A percentile compares a stretch with the other conserved stretches of the same genome.
phyloP scores from a whole-genome alignment of 2,329 filamentous ascomycete genomes.

The Parasarocladium wereldwijsianum region DNA sequence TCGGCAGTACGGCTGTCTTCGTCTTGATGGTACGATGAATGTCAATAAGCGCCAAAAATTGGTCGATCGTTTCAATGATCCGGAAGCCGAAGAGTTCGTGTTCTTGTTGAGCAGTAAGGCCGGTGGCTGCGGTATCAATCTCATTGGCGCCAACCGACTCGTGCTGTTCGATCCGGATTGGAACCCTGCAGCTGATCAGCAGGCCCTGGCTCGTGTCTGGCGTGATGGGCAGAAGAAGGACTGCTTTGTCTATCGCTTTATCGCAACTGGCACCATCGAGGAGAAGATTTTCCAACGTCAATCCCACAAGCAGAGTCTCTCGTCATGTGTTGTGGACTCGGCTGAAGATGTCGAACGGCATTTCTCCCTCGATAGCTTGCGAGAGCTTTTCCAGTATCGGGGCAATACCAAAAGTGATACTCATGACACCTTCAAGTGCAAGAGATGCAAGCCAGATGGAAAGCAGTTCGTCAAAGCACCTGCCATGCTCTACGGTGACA shows the following conservation, averaged over 20 bases:
- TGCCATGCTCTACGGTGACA: slow-evolving; percentile 94
- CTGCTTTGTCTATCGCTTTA: slow-evolving; percentile 99
- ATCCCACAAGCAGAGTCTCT: slow-evolving; percentile 93
- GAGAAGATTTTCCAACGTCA: slow-evolving; percentile 99
- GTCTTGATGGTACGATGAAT: slow-evolving; percentile 94
- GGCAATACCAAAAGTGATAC: slow-evolving; percentile 79
- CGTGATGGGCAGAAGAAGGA: slow-evolving; percentile 98
- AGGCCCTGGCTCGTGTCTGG: slow-evolving; percentile 94
- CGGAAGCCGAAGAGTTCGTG: slow-evolving; percentile 76
- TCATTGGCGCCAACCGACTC: slow-evolving; percentile 87
- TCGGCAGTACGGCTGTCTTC: slow-evolving; percentile 70
- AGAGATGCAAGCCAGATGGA: slow-evolving; percentile 79
- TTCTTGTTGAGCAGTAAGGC: slow-evolving; percentile 96
- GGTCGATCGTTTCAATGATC: slow-evolving; percentile 95
- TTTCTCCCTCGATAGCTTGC: slow-evolving; percentile 79
- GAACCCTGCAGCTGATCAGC: slow-evolving; percentile 96
- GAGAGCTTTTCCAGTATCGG: slow-evolving; percentile 90
- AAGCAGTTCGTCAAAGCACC: slow-evolving; percentile 79
- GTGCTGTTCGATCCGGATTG: slow-evolving; percentile 95
- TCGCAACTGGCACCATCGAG: slow-evolving; percentile 92
- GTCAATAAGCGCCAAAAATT: slow-evolving; percentile 94
- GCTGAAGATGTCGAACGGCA: slow-evolving; percentile 95
- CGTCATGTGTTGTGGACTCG: slow-evolving; percentile 89
- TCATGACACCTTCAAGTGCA: slow-evolving; percentile 98
- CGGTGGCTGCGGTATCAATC: slow-evolving; percentile 88